These are phyloP conservation scores for Suhomyces bokatorum DNA, from an alignment of 1,139 yeast genomes.

Conservation along the genomic window DNA sequence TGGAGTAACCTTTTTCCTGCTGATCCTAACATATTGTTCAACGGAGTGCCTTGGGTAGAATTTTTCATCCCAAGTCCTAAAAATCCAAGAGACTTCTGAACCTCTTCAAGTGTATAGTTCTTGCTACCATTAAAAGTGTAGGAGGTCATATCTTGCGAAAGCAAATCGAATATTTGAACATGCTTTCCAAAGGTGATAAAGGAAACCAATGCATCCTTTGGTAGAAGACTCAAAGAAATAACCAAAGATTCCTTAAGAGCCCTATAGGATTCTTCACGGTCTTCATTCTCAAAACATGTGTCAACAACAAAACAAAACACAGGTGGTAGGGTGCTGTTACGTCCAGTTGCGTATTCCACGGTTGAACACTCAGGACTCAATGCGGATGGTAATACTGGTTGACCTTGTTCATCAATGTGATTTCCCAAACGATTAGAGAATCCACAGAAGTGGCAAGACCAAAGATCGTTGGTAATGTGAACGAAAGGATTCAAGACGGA, in stretches of 20 bases:
- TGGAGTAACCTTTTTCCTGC: conserved; percentile 45
- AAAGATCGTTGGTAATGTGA: conserved; percentile 39
- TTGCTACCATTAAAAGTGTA: conserved; percentile 62
- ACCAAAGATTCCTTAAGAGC: conserved; percentile 58
- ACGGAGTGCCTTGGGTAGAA: conserved; percentile 5
- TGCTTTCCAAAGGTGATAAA: conserved; percentile 64
- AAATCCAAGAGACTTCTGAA: conserved; percentile 57
- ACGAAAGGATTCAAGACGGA: conserved; percentile 62
- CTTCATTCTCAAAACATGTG: conserved; percentile 55
- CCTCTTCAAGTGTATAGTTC: conserved; percentile 51
- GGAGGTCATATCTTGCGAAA: conserved; percentile 28
- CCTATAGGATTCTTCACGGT: conserved; percentile 37
- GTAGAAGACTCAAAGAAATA: conserved; percentile 56
- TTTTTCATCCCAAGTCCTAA: conserved; percentile 17
- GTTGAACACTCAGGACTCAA: conserved; percentile 48
- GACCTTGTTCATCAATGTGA: conserved; percentile 11
- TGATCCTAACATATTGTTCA: conserved; percentile 25
- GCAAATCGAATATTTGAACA: conserved; percentile 61
- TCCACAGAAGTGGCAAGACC: conserved; percentile 69
- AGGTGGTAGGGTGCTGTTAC: conserved; percentile 43
- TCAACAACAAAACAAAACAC: conserved; percentile 69
- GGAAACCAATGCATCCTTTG: conserved; percentile 59
- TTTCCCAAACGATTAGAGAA: conserved; percentile 48
- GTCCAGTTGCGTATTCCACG: conserved; percentile 60
- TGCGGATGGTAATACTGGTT: conserved; percentile 32